These are phyloP conservation scores for Kwoniella heveanensis DNA, from an alignment of 768 basidiomycete genomes.

Conservation along the genomic window DNA sequence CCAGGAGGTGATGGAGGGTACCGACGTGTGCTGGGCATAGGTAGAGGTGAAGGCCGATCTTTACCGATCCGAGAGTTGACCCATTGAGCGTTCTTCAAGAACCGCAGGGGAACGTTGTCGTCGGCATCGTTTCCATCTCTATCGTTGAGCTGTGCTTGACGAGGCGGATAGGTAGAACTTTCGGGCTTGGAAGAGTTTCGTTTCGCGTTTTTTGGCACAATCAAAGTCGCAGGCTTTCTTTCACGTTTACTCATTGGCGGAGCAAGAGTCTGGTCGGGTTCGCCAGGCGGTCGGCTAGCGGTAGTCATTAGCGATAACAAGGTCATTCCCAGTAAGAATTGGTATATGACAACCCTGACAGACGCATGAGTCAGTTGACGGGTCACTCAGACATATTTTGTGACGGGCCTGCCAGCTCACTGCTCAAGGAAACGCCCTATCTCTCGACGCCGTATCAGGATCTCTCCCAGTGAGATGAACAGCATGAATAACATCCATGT, in stretches of 20 bases:
- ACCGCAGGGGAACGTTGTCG: slow-evolving; percentile 41
- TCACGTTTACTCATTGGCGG: too few relatives aligned
- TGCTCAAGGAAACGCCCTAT: slow-evolving; percentile 38
- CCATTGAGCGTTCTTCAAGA: slow-evolving; percentile 35
- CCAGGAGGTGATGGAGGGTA: neutral
- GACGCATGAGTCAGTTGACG: neutral
- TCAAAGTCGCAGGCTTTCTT: too few relatives aligned
- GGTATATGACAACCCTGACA: slow-evolving; percentile 37
- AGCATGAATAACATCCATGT: slow-evolving; percentile 43
- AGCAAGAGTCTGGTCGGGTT: slow-evolving; percentile 35
- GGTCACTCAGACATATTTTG: neutral
- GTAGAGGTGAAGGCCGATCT: slow-evolving; percentile 41
- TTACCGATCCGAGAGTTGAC: slow-evolving; percentile 23
- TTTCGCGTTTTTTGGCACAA: too few relatives aligned
- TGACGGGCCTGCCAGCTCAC: slow-evolving; percentile 26
- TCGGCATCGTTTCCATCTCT: neutral
- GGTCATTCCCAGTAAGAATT: slow-evolving; percentile 39
- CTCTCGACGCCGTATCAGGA: slow-evolving; percentile 29
- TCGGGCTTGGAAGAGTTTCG: too few relatives aligned
- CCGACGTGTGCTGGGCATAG: slow-evolving; percentile 10
- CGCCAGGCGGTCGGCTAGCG: slow-evolving; percentile 36
- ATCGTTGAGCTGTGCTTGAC: slow-evolving; percentile 3
- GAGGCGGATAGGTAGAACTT: neutral
- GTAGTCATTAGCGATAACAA: slow-evolving; percentile 40
- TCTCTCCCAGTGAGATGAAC: slow-evolving; percentile 34